Evolutionary conservation across 306 rosid genomes (phyloP).

Genomic region (Vachellia pachyceras): DNA sequence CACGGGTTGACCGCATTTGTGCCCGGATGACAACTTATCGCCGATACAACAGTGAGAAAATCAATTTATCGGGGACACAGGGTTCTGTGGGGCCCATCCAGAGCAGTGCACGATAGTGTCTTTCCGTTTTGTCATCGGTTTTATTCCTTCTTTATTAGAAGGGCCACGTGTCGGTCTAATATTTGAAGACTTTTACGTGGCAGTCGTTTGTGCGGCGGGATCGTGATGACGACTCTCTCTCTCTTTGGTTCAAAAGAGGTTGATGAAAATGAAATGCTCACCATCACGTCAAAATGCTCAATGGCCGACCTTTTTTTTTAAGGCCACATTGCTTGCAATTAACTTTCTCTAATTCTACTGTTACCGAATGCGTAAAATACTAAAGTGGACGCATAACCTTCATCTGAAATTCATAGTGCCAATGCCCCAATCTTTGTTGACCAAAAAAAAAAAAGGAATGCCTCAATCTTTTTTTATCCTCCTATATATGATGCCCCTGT

Average conservation of each 20-base stretch:
- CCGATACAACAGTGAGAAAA: slow-evolving; percentile 35
- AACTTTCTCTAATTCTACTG: neutral
- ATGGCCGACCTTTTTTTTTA: no score
- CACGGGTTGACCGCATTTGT: neutral
- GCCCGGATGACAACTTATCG: neutral
- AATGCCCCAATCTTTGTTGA: no score
- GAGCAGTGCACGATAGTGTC: neutral
- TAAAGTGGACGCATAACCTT: neutral
- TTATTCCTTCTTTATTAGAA: neutral
- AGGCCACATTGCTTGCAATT: neutral
- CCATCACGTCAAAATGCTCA: no score
- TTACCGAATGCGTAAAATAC: neutral
- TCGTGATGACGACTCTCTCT: slow-evolving; percentile 20
- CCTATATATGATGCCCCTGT: no score
- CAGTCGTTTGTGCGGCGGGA: slow-evolving; percentile 43
- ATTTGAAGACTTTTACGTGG: neutral
- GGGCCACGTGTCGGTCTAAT: slow-evolving; percentile 26
- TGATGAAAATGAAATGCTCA: no score
- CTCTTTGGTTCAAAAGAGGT: no score
- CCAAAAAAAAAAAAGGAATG: no score
- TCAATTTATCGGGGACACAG: slow-evolving; percentile 9
- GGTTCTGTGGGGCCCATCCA: slow-evolving; percentile 36
- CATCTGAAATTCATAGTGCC: neutral
- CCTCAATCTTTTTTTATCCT: no score
- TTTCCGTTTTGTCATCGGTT: neutral